Conservation (phyloP, 495 filamentous ascomycete genomes). For the Neurospora sp. region DNA sequence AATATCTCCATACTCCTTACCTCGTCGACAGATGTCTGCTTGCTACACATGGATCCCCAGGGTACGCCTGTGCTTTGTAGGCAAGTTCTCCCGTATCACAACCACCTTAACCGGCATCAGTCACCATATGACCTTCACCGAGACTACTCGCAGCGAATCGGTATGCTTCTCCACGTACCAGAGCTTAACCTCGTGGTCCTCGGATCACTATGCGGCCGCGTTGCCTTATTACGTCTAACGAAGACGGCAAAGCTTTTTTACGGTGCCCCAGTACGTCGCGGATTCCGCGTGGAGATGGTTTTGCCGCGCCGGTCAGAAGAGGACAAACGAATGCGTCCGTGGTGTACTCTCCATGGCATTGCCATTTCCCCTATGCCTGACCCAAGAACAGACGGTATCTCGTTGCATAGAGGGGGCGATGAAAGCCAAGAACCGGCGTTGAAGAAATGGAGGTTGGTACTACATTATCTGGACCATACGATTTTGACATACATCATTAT, state of each 20-base stretch:
- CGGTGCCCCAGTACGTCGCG: conserved; percentile 15
- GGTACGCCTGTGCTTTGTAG: conserved; percentile 30
- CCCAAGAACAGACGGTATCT: conserved; percentile 40
- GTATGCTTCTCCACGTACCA: conserved; percentile 65
- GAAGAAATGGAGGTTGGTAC: conserved; percentile 56
- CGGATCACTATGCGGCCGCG: conserved; percentile 63
- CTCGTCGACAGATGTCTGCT: conserved; percentile 46
- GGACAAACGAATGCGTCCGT: conserved; percentile 21
- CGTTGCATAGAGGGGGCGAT: conserved; percentile 17
- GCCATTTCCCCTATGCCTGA: conserved; percentile 29
- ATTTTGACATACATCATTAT: conserved; percentile 73
- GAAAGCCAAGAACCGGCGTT: conserved; percentile 13
- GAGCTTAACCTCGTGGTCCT: conserved; percentile 68
- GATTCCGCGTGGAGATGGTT: conserved; percentile 34
- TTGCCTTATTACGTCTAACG: conserved; percentile 63
- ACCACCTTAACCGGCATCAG: conserved; percentile 33
- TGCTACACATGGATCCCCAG: conserved; percentile 37
- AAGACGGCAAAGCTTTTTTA: conserved; percentile 32
- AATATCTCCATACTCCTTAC: conserved; percentile 43
- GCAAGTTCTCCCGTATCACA: conserved; percentile 34
- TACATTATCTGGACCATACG: conserved; percentile 66
- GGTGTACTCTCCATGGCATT: conserved; percentile 31
- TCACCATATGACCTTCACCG: conserved; percentile 29
- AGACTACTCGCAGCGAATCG: conserved; percentile 52
- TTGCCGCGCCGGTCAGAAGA: conserved; percentile 32